These are phyloP conservation scores for Pterulicium gracile DNA, from an alignment of 1,284 basidiomycete genomes.

Conservation along the genomic window DNA sequence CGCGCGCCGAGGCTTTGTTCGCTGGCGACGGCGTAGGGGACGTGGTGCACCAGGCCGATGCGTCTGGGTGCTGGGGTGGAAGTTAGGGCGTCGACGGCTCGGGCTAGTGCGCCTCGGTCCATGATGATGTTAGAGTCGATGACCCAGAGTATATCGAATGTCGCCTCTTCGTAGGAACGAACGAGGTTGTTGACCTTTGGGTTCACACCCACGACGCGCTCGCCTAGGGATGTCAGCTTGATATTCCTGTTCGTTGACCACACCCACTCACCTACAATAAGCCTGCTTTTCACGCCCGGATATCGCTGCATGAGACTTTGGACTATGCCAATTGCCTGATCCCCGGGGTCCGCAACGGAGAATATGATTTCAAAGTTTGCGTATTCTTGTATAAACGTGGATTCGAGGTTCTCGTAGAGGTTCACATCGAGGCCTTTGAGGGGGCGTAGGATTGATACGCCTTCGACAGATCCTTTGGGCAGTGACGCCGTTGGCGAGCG, in stretches of 20 bases:
- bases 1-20: conserved; percentile 64
- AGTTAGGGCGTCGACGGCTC: conserved; percentile 66
- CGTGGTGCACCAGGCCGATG: conserved; percentile 91
- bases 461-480: conserved; percentile 48
- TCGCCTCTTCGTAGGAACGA: conserved; percentile 69
- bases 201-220: conserved; percentile 79
- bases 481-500: conserved; percentile 53
- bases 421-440: conserved; percentile 90
- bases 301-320: conserved; percentile 68
- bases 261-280: conserved; percentile 71
- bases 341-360: conserved; percentile 72
- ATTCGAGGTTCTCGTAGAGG: conserved; percentile 87
- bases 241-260: no score
- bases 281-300: conserved; percentile 55
- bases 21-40: conserved; percentile 80
- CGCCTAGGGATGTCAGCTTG: no score
- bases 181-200: conserved; percentile 98
- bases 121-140: conserved; percentile 89
- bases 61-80: conserved; percentile 21
- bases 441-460: conserved; percentile 86
- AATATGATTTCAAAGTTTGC: conserved; percentile 83
- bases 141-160: conserved; percentile 92
- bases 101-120: conserved; percentile 71
- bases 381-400: conserved; percentile 83
- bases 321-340: conserved; percentile 77